Conservation (phyloP, 768 basidiomycete genomes). For the Calocybe gangraenosa region DNA sequence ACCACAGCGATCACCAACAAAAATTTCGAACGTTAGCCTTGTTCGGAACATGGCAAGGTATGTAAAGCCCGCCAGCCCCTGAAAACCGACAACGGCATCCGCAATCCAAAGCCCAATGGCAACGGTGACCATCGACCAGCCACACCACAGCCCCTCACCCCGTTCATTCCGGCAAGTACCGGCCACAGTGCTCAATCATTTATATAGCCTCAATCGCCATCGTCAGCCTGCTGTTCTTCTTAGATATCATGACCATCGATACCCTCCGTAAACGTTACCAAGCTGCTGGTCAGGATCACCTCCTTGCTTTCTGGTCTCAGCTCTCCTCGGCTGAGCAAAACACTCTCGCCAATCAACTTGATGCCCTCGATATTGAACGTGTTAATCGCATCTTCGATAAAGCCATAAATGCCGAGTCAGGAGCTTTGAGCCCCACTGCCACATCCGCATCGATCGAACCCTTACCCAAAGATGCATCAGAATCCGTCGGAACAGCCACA, state of each 20-base stretch:
- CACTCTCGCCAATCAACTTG: slow-evolving; percentile 67
- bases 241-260: slow-evolving; percentile 57
- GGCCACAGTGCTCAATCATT: slow-evolving; percentile 3
- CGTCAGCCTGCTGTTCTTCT: too few species aligned
- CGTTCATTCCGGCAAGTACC: slow-evolving; percentile 17
- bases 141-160: neutral
- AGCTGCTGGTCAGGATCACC: slow-evolving; percentile 81
- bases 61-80: too few species aligned
- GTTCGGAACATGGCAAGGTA: too few species aligned
- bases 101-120: neutral
- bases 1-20: too few species aligned
- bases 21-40: too few species aligned
- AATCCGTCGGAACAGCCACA: slow-evolving; percentile 50
- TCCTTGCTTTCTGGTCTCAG: slow-evolving; percentile 81
- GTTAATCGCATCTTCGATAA: slow-evolving; percentile 86
- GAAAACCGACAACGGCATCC: too few species aligned
- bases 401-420: slow-evolving; percentile 65
- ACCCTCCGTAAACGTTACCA: slow-evolving; percentile 61
- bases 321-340: slow-evolving; percentile 63
- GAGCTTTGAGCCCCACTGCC: slow-evolving; percentile 32
- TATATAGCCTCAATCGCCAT: slow-evolving; percentile 2
- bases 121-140: neutral
- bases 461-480: slow-evolving; percentile 72
- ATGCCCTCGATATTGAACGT: slow-evolving; percentile 79
- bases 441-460: slow-evolving; percentile 57